Evolutionary conservation across 1,284 basidiomycete species (phyloP), one percentile per base, ranked within the genome.

Genomic region (Ustilago cynodontis): DNA sequence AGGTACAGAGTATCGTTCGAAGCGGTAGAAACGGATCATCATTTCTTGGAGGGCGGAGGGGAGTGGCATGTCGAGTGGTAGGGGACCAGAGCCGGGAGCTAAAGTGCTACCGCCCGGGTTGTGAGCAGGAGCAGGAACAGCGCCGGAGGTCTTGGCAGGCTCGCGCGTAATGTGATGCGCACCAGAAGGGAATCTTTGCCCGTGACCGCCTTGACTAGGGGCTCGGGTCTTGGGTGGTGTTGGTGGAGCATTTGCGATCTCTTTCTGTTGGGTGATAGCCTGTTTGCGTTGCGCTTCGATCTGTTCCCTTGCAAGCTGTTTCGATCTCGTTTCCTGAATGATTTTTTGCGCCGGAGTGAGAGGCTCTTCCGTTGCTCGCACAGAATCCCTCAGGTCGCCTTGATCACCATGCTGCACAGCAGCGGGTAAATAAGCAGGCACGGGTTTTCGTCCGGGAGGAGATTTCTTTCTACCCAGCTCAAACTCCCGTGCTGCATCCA

Each of bases 21-120:
- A 85, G 18, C 82, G 76, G 78, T 85, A 85, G 72, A 85, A 85
- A 39, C 84, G 83, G 20, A 78, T 56, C 83, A 85, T 84, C 76
- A 83, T 79, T 50, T 85, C 83, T 54, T 85, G 81, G 13, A 85
- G 70, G 20, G 83, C 82, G n/a, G 78, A 57, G 11, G 62, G 68
- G 24, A 85, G 63, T 1, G 78, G 56, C 71, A 85, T 65, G 28
- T 80, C 76, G 14, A 64, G 51, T 0, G 79, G 80, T 60, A 82
- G 66, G 16, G 81, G 80, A 3, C 81, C 81, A 0, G 31, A 22
- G 31, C 81, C 81, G 0, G 81, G 80, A 3, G 65, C 59, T 2
- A 83, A 68, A 3, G 71, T 73, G 51, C 58, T 60, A 49, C 28
- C 28, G 2, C 55, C 53, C 22, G 7, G 55, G 28, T 20, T 35